Conservation (phyloP, 441 rosid genomes). For the Pelargonium fulgidum region DNA sequence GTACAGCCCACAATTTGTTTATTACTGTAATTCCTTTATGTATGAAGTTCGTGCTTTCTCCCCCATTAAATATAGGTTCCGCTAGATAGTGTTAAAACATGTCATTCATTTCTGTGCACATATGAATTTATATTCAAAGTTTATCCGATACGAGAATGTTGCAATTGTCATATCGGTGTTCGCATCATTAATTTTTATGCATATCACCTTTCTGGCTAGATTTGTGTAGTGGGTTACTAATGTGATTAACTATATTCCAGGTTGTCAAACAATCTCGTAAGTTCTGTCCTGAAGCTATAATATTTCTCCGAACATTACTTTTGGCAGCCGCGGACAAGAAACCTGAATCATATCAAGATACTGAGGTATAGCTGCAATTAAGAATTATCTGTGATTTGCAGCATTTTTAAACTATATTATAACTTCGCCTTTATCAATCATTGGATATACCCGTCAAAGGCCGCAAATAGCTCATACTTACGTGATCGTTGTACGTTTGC, state of each 20-base stretch:
- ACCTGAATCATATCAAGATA: constrained; percentile 33
- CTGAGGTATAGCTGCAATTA: constrained; percentile 41
- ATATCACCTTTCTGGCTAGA: no score
- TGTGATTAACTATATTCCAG: constrained; percentile 31
- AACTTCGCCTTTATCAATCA: no score
- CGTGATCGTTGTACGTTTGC: constrained; percentile 1
- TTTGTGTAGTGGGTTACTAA: constrained; percentile 13
- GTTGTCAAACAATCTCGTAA: constrained; percentile 58
- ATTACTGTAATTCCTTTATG: background rate
- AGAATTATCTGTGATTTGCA: background rate
- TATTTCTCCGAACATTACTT: constrained; percentile 55
- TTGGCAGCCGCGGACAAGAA: constrained; percentile 47
- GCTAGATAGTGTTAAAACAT: background rate
- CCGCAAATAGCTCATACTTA: background rate
- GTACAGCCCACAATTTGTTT: constrained; percentile 16
- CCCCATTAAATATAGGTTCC: background rate
- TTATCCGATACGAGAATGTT: no score
- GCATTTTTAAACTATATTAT: background rate
- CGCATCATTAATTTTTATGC: background rate
- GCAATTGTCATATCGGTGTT: background rate
- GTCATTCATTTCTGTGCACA: background rate
- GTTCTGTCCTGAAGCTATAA: constrained; percentile 76
- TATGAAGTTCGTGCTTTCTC: background rate
- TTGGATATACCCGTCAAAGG: background rate
- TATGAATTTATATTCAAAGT: background rate